A percentile compares a stretch with the other conserved stretches of the same genome.
Evolutionary conservation across 805 yeast genomes (phyloP).

Genomic region (Nakazawaea ambrosiae): DNA sequence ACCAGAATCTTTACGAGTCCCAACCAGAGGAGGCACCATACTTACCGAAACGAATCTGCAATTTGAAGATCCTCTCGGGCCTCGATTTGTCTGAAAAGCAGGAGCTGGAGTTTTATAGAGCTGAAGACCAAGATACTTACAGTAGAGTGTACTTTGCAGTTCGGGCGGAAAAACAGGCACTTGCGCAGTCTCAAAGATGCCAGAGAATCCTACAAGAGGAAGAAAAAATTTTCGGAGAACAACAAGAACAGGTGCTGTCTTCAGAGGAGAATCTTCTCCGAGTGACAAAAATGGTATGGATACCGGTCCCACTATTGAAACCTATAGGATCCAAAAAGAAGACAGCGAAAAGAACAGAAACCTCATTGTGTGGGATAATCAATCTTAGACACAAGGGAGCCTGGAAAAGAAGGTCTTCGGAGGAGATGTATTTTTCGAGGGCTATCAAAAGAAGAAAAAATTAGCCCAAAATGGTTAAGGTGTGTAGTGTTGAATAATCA

Average conservation of each 20-base stretch:
- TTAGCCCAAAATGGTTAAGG: too few relatives aligned
- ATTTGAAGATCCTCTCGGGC: too few relatives aligned
- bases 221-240: too few relatives aligned
- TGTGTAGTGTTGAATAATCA: too few relatives aligned
- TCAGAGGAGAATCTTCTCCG: too few relatives aligned
- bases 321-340: slow-evolving; percentile 1
- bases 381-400: slow-evolving; percentile 4
- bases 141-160: slow-evolving; percentile 4
- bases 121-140: slow-evolving; percentile 19
- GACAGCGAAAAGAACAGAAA: not conserved
- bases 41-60: too few relatives aligned
- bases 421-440: not conserved
- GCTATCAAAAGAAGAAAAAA: too few relatives aligned
- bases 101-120: slow-evolving; percentile 20
- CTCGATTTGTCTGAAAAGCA: not conserved
- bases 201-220: too few relatives aligned
- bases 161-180: not conserved
- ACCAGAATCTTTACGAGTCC: too few relatives aligned
- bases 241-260: too few relatives aligned
- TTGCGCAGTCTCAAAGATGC: not conserved
- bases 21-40: too few relatives aligned
- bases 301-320: slow-evolving; percentile 1
- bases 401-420: slow-evolving; percentile 13
- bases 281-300: slow-evolving; percentile 1
- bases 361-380: slow-evolving; percentile 6